A percentile compares a stretch with the other conserved stretches of the same genome.
phyloP scores from a whole-genome alignment of 2,329 filamentous ascomycete genomes.

The Berkeleyomyces basicola region DNA sequence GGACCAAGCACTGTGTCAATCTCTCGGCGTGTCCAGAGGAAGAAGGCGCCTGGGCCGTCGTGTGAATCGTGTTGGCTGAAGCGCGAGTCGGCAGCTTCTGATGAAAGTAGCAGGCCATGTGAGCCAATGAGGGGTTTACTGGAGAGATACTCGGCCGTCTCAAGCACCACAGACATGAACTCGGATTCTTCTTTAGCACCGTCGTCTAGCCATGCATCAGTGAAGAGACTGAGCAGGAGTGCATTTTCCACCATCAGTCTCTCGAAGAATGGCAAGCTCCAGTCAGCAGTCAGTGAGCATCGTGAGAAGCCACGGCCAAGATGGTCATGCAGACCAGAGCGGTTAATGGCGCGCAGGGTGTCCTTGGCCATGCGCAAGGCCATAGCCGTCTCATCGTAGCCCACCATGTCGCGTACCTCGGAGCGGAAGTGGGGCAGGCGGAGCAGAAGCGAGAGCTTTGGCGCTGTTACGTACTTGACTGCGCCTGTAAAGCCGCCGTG shows the following conservation, averaged over 20 bases:
- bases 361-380: slow-evolving; percentile 65
- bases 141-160: slow-evolving; percentile 76
- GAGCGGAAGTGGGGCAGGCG: slow-evolving; percentile 53
- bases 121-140: slow-evolving; percentile 48
- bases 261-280: slow-evolving; percentile 91
- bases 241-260: slow-evolving; percentile 93
- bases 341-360: slow-evolving; percentile 58
- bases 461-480: slow-evolving; percentile 81
- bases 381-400: slow-evolving; percentile 54
- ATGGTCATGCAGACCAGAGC: slow-evolving; percentile 39
- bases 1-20: slow-evolving; percentile 54
- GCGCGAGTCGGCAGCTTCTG: slow-evolving; percentile 78
- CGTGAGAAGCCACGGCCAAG: slow-evolving; percentile 43
- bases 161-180: slow-evolving; percentile 60
- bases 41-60: slow-evolving; percentile 80
- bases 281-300: slow-evolving; percentile 81
- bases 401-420: slow-evolving; percentile 74
- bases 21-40: slow-evolving; percentile 83
- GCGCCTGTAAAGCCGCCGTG: slow-evolving; percentile 67
- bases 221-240: slow-evolving; percentile 64
- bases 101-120: slow-evolving; percentile 66
- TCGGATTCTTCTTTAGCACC: slow-evolving; percentile 41
- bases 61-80: slow-evolving; percentile 50
- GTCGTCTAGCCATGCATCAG: slow-evolving; percentile 62
- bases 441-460: slow-evolving; percentile 69